Conservation (phyloP, 2,329 filamentous ascomycete species). For the Didymellaceae sp. region DNA sequence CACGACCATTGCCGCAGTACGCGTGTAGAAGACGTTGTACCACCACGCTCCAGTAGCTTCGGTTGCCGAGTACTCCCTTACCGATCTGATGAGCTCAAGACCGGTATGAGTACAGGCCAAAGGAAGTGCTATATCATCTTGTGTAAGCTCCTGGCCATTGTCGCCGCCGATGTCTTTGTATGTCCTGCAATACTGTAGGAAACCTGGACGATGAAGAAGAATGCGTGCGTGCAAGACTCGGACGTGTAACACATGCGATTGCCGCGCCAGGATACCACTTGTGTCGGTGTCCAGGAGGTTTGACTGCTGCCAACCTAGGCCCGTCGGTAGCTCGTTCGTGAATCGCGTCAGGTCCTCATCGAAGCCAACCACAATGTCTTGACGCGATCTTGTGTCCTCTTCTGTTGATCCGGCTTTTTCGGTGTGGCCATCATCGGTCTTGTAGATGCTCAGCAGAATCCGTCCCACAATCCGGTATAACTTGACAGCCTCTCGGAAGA, state of each 20-base stretch:
- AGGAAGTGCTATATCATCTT: neutral
- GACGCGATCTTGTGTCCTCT: neutral
- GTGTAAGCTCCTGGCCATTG: neutral
- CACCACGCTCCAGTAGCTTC: conserved; percentile 17
- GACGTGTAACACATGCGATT: conserved; percentile 18
- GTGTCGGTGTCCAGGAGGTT: neutral
- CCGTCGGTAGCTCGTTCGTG: neutral
- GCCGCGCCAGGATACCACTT: neutral
- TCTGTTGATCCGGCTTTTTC: neutral
- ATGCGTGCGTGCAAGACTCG: conserved; percentile 10
- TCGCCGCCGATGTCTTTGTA: neutral
- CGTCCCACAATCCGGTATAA: conserved; percentile 13
- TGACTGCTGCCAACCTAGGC: neutral
- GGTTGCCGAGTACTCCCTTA: conserved; percentile 6
- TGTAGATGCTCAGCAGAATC: conserved; percentile 13
- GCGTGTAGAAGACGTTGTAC: conserved; percentile 21
- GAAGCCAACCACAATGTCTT: neutral
- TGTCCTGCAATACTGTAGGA: neutral
- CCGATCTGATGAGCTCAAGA: neutral
- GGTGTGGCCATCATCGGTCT: conserved; percentile 2
- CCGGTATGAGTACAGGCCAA: neutral
- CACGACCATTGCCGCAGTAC: conserved; percentile 14
- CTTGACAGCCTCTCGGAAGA: conserved; percentile 11
- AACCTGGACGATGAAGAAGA: conserved; percentile 2
- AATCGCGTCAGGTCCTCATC: conserved; percentile 1